Base-by-base conservation (phyloP, 331 rosid species). In the Prunus yedoensis region DNA sequence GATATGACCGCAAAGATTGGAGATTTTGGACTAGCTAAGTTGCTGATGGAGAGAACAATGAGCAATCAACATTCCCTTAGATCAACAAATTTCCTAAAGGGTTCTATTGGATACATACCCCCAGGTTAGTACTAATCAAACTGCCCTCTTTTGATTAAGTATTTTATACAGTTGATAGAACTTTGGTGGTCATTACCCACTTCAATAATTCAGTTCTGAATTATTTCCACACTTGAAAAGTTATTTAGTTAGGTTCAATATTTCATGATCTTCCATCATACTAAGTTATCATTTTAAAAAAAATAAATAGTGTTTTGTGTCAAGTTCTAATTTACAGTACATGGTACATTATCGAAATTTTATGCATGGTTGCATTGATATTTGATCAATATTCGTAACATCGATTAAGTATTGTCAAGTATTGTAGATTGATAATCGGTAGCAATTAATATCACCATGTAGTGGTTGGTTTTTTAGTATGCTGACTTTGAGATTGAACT, bases 21-120 rank as follows among this genome's bases (percentile, higher is more conserved):
- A 14, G 95, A 91, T 72, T 91, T 91, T n/a, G 93, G 97, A 65
- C 73, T 89, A 50, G 89, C 97, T 10, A 88, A 89, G 63, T 8
- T 83, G 43, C 66, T 88, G 68, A 74, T 86, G 76, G 88, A 83
- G 68, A 81, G 72, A 18, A 38, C 45, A 28, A 20, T 69, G 45
- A 77, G 17, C 32, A 18, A 43, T 62, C 87, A 88, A 62, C 72
- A 66, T 70, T 86, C 88, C 56, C 49, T 88, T 18, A 86, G 88
- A 77, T 85, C 89, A 52, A 78, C 86, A 21, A 75, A 80, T 83
- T 80, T 70, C 61, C 84, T 88, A 0, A 85, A 78, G 67, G 97
- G 95, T 30, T 91, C 95, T 59, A 79, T 91, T 2, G 95, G 97
- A 17, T 91, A 86, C 85, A 85, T 91, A 68, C 93, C 97, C 35